These are phyloP conservation scores for Postia placenta DNA, from an alignment of 768 basidiomycete species.

Conservation along the genomic window DNA sequence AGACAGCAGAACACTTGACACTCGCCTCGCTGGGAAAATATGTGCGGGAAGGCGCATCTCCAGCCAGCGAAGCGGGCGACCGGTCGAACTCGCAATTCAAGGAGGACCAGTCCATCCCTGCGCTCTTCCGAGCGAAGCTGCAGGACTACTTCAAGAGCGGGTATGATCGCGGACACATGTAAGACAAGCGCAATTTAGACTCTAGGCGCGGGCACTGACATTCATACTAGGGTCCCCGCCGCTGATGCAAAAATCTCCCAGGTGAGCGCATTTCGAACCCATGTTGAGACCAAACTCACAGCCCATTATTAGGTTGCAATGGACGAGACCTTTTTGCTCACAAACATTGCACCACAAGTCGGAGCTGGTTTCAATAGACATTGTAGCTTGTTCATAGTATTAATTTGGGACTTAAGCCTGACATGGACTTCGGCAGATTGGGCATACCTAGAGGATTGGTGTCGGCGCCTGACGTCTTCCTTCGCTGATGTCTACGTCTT, in stretches of 20 bases:
- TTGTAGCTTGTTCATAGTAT: conserved; percentile 46
- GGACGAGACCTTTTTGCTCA: conserved; percentile 92
- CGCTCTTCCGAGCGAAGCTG: conserved; percentile 72
- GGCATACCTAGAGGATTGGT: conserved; percentile 97
- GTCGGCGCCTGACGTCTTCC: conserved; percentile 75
- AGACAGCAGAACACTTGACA: conserved; percentile 97
- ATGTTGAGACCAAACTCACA: not conserved
- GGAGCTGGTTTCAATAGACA: conserved; percentile 97
- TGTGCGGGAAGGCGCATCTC: conserved; percentile 23
- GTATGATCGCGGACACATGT: conserved; percentile 98
- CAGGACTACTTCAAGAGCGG: conserved; percentile 91
- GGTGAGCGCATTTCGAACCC: conserved; percentile 28
- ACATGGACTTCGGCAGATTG: conserved; percentile 56
- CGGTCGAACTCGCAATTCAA: conserved; percentile 71
- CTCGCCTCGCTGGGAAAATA: conserved; percentile 63
- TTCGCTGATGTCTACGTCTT: conserved; percentile 97
- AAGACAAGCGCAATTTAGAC: conserved; percentile 23
- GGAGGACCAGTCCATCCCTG: conserved; percentile 79
- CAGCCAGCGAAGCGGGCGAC: conserved; percentile 47
- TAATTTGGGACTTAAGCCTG: not conserved
- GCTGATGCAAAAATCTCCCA: conserved; percentile 92
- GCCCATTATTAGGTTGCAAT: conserved; percentile 63
- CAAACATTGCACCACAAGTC: conserved; percentile 98
- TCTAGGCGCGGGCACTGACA: conserved; percentile 4
- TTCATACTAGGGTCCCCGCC: conserved; percentile 73